These are phyloP conservation scores for Lathyrus oleraceus DNA, from an alignment of 306 rosid species.

Conservation along the genomic window DNA sequence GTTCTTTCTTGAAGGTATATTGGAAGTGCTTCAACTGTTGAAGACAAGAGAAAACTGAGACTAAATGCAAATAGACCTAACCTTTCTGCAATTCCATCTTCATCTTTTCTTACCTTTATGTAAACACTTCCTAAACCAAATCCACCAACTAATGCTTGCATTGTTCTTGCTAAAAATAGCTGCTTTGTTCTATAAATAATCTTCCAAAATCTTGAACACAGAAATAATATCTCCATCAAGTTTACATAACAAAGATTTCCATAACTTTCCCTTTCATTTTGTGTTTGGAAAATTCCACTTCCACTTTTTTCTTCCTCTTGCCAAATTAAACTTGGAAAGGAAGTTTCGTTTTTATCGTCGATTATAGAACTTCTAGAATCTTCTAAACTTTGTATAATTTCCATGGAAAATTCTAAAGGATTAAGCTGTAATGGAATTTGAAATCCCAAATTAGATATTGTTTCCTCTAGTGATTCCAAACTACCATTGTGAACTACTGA, in stretches of 20 bases:
- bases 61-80: slow-evolving; percentile 86
- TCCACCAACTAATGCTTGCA: slow-evolving; percentile 92
- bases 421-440: slow-evolving; percentile 72
- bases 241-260: slow-evolving; percentile 17
- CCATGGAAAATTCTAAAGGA: slow-evolving; percentile 84
- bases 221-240: slow-evolving; percentile 65
- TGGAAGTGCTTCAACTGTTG: slow-evolving; percentile 90
- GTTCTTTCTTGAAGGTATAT: slow-evolving; percentile 83
- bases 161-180: slow-evolving; percentile 74
- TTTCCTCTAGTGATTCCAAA: slow-evolving; percentile 61
- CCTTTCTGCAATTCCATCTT: slow-evolving; percentile 72
- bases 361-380: slow-evolving; percentile 10
- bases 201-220: slow-evolving; percentile 87
- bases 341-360: slow-evolving; percentile 32
- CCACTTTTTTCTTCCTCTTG: slow-evolving; percentile 39
- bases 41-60: slow-evolving; percentile 81
- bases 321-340: slow-evolving; percentile 37
- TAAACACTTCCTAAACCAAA: slow-evolving; percentile 81
- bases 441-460: slow-evolving; percentile 50
- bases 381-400: slow-evolving; percentile 57
- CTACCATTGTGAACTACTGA: slow-evolving; percentile 71
- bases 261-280: slow-evolving; percentile 4
- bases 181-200: slow-evolving; percentile 86
- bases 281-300: background rate
- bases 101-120: slow-evolving; percentile 61